phyloP scores from a whole-genome alignment of 257 asterid species.

The Plantago elongata region DNA sequence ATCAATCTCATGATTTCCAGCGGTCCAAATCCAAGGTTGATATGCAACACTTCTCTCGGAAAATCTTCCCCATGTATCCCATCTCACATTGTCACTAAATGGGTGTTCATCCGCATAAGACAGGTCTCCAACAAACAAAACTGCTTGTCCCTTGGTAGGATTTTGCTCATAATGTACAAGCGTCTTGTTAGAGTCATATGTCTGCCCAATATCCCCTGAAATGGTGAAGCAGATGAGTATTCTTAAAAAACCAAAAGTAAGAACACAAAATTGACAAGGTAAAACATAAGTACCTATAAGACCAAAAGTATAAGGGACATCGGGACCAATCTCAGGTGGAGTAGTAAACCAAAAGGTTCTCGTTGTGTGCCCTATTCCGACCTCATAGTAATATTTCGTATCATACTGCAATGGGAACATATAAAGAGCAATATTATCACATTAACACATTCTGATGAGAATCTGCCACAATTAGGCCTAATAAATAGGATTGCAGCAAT shows the following conservation, averaged over 20 bases:
- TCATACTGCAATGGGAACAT: slow-evolving; percentile 38
- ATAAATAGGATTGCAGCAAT: neutral
- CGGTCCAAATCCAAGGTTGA: slow-evolving; percentile 95
- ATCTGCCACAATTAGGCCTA: neutral
- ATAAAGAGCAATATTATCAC: neutral
- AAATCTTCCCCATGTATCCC: slow-evolving; percentile 94
- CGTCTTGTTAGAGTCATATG: slow-evolving; percentile 62
- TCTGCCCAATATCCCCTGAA: slow-evolving; percentile 91
- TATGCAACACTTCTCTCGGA: slow-evolving; percentile 77
- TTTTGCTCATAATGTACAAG: slow-evolving; percentile 69
- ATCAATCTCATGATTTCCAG: slow-evolving; percentile 84
- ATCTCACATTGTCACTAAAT: slow-evolving; percentile 66
- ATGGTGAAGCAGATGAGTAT: neutral
- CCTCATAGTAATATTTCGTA: slow-evolving; percentile 73
- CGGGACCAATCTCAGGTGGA: slow-evolving; percentile 78
- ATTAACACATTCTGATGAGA: neutral
- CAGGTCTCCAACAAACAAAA: slow-evolving; percentile 77
- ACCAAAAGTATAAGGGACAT: slow-evolving; percentile 84
- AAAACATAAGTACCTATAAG: slow-evolving; percentile 53
- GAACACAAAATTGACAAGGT: neutral
- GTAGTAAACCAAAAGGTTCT: slow-evolving; percentile 77
- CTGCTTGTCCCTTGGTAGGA: slow-evolving; percentile 64
- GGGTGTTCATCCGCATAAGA: slow-evolving; percentile 78
- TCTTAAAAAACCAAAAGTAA: too few relatives aligned
- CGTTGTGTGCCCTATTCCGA: slow-evolving; percentile 47